These are phyloP conservation scores for Lophium mytilinum DNA, from an alignment of 495 filamentous ascomycete genomes.

Conservation along the genomic window DNA sequence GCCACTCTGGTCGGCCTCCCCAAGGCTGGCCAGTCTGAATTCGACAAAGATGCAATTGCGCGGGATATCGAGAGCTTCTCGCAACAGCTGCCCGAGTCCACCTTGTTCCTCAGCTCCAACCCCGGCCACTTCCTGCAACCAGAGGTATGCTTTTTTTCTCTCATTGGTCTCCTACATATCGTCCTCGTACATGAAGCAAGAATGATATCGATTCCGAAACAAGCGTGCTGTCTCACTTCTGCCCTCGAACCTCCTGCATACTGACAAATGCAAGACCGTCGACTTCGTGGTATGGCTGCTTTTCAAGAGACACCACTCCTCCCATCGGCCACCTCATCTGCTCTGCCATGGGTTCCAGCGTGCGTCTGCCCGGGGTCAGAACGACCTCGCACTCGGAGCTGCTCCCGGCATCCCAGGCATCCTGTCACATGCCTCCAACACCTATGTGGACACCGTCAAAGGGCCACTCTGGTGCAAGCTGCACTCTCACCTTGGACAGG, in stretches of 20 bases:
- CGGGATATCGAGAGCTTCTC: constrained; percentile 56
- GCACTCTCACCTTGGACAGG: constrained; percentile 60
- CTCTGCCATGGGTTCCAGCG: constrained; percentile 70
- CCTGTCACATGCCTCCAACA: constrained; percentile 54
- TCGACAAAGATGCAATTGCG: constrained; percentile 32
- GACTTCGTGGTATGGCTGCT: constrained; percentile 74
- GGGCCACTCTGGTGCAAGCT: constrained; percentile 62
- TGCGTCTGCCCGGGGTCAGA: constrained; percentile 20
- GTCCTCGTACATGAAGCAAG: neutral
- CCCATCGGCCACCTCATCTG: constrained; percentile 57
- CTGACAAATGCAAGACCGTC: constrained; percentile 51
- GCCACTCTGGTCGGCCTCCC: constrained; percentile 54
- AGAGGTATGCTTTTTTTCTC: constrained; percentile 34
- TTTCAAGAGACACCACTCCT: constrained; percentile 48
- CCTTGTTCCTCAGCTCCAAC: constrained; percentile 19
- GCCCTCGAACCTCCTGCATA: neutral
- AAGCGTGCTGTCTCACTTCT: neutral
- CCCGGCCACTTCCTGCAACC: constrained; percentile 38
- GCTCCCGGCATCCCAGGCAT: constrained; percentile 45
- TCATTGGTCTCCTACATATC: constrained; percentile 20
- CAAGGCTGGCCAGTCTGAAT: constrained; percentile 25
- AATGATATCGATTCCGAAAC: neutral
- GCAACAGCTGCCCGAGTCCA: constrained; percentile 48
- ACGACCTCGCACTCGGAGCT: constrained; percentile 27
- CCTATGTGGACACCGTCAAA: constrained; percentile 62